Evolutionary conservation across 768 basidiomycete genomes (phyloP), one percentile per base, ranked within the genome.

Genomic region (Tubosaeta sp.): DNA sequence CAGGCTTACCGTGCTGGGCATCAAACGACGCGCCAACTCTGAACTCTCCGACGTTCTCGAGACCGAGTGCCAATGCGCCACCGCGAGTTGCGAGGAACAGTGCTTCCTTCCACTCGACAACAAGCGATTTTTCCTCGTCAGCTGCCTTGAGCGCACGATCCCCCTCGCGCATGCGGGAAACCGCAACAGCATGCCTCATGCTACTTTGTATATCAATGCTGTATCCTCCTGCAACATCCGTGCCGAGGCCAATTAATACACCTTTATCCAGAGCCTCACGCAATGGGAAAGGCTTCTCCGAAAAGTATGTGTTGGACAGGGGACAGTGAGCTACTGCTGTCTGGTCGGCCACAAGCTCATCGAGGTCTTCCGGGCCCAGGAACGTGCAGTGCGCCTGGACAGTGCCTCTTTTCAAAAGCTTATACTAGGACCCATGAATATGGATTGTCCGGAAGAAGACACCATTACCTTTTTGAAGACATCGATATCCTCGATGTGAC

Each of bases 341-440:
- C 14, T 82, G 80, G 26, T 64, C 66, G 4, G 57, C 55, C 2
- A 73, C 71, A 12, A 94, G 71, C 16, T 74, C 76, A 0, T 71
- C 64, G 11, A 92, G 73, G 32, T 82, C 75, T 0, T 75, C 66
- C 0, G 66, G 48, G n/a, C 71, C 64, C 31, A 93, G 76, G 69
- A 86, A 92, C 2, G 93, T 95, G 71, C 92, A 95, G 65, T 95
- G 93, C 0, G 91, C 92, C 74, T 92, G 89, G 12, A 94, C 67
- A 0, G 90, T 86, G 13, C 77, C 78, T 1, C 74, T 61, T 1
- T 82, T 85, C 44, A 92, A 70, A 5, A 93, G 75, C 7, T 73
- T 69, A 58, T 75, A 60, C 89, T 91, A 66, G 35, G 50, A 11
- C 7, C 1, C 39, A 43, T 66, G 48, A 65, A 52, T 17, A 42